Evolutionary conservation across 352 stramenopile genomes (phyloP), one percentile per base, ranked within the genome.

Genomic region (Pythium volutum): DNA sequence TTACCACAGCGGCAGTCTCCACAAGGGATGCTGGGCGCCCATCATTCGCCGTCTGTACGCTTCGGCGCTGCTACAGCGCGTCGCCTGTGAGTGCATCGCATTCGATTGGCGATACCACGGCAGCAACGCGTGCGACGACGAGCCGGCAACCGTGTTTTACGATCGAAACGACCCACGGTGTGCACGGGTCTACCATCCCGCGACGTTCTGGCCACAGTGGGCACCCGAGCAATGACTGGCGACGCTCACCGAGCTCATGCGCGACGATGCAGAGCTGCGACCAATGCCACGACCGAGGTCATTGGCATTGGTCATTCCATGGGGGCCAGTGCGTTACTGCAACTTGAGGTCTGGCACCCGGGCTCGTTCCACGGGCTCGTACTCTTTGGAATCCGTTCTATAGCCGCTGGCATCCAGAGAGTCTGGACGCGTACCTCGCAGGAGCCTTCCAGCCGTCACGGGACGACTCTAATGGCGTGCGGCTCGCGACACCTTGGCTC

Each of bases 81-180:
- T 68, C 6, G 10, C 49, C 4, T 67, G 53, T 1, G 54, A 73
- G 8, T 57, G 59, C 22, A 53, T 72, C 22, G 53, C 61, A 0
- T 68, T 76, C 64, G 62, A 77, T 52, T 80, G 75, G 58, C 61
- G 56, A 0, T 77, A 73, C 51, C 73, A 80, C 42, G 73, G 73
- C 38, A 52, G 27, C 20, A 68, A 67, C 2, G 54, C 63, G 10
- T 27, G 31, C 20, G 62, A 79, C 53, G 23, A 16, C 1, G 38
- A 61, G 46, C n/a, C 54, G 5, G 55, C 57, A 26, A 52, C 59
- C 27, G 48, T 77, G 27, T 66, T 74, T 18, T 48, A 55, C n/a
- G 49, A 52, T 11, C 16, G 33, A 26, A 43, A 53, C 15, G 43
- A 53, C 31, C 26, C 53, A 14, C 11, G 8, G 1, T 15, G 26